Base-by-base conservation (phyloP, 306 rosid genomes). In the Mimosa bimucronata region DNA sequence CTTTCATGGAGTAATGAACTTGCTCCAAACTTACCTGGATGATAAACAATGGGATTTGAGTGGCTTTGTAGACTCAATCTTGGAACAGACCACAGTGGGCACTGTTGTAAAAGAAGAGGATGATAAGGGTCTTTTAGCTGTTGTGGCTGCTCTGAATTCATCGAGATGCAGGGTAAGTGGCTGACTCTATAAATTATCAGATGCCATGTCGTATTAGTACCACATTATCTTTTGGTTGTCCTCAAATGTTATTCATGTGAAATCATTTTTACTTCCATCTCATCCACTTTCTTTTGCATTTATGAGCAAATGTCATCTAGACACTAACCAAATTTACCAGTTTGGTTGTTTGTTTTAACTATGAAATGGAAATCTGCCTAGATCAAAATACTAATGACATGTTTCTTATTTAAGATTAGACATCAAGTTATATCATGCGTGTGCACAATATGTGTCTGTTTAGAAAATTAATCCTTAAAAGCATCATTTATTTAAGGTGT, bases 81-180 rank as follows among this genome's bases (percentile, higher is more conserved):
- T n/a, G 88, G 91, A 44, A 53, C 94, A 93, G 87, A 86, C 85
- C 75, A 90, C 91, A 0, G 94, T 91, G 26, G 97, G 97, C 29
- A 80, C 90, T 88, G 90, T 91, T 74, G 92, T 90, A 37, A 92
- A 92, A 80, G 60, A 90, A 62, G 96, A 93, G 81, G 93, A 79
- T 74, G 98, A 92, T 12, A 95, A 90, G 83, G 91, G 90, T 26
- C 75, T 92, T 74, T 95, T 86, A 2, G 89, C 91, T 50, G 72
- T 93, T 86, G 91, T 87, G 44, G 84, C 91, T 11, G 91, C 91
- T 66, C 92, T 95, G 82, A 92, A 90, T 86, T 74, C 91, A 79
- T 78, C 83, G 65, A 88, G 97, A 87, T 90, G 90, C 66, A 82
- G 85, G 90, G 98, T 84, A 86, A 87, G 88, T 78, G 11, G 14